These are phyloP conservation scores for Platismatia glauca DNA, from an alignment of 495 filamentous ascomycete genomes.

Conservation along the genomic window DNA sequence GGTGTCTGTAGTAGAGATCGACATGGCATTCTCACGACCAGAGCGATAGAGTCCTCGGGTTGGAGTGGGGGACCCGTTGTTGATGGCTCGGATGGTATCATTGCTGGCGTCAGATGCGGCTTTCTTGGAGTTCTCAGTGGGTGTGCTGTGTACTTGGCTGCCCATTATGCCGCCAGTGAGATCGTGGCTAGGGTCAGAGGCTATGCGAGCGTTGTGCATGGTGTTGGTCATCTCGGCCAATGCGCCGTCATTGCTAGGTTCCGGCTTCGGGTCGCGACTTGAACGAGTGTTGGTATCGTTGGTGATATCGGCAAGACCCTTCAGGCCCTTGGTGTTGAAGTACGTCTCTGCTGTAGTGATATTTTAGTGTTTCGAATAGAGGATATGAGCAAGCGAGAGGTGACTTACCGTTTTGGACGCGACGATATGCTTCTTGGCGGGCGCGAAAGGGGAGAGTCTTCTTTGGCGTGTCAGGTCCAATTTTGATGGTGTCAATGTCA, in stretches of 20 bases:
- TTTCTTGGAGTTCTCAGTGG: not conserved
- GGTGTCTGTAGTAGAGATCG: not conserved
- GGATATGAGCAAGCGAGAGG: not conserved
- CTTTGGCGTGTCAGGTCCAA: not conserved
- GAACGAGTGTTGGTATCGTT: not conserved
- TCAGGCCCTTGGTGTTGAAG: not conserved
- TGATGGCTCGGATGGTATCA: constrained; percentile 1
- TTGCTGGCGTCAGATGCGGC: not conserved
- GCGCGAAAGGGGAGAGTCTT: not conserved
- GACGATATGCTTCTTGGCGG: not conserved
- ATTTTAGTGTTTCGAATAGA: not conserved
- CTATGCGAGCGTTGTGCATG: not conserved
- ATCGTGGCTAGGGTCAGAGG: not conserved
- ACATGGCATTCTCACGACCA: not conserved
- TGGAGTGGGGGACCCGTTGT: constrained; percentile 1
- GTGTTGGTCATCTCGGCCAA: not conserved
- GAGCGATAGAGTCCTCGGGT: constrained; percentile 2
- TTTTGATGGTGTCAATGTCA: not conserved
- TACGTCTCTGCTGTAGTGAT: not conserved
- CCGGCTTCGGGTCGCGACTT: not conserved
- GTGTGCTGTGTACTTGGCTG: not conserved
- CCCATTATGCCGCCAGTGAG: not conserved
- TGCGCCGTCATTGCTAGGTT: not conserved
- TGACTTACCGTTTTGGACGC: not conserved
- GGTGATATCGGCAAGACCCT: not conserved